Conservation (phyloP, 257 asterid species). For the Ophiorrhiza pumila region DNA sequence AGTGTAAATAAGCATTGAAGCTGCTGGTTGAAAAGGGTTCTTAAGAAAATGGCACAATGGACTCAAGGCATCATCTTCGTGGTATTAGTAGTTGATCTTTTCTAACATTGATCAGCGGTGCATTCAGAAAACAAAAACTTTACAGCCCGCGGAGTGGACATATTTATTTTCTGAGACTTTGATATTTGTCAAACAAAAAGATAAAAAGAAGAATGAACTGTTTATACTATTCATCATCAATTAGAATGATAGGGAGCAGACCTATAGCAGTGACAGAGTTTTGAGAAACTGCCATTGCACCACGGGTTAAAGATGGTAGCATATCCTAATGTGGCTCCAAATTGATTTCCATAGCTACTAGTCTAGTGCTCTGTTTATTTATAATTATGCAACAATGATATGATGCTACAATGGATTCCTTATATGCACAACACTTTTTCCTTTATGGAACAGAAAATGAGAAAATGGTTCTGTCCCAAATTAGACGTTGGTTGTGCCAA, state of each 20-base stretch:
- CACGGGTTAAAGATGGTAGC: not conserved
- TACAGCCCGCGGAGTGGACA: not conserved
- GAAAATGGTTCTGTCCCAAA: no score
- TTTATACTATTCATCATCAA: not conserved
- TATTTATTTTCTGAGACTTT: not conserved
- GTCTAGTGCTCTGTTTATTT: not conserved
- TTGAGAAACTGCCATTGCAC: not conserved
- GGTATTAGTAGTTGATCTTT: no score
- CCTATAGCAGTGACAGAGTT: not conserved
- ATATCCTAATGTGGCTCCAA: not conserved
- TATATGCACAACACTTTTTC: not conserved
- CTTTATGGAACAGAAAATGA: not conserved
- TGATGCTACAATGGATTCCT: slow-evolving; percentile 1
- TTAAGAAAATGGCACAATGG: not conserved
- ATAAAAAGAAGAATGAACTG: no score
- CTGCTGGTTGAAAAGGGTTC: not conserved
- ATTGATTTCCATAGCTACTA: not conserved
- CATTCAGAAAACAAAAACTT: not conserved
- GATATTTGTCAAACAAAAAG: not conserved
- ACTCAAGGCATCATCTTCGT: no score
- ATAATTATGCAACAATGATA: slow-evolving; percentile 11
- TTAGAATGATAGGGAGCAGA: not conserved
- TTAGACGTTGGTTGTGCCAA: no score
- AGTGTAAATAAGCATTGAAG: not conserved
- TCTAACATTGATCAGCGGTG: not conserved